Evolutionary conservation across 2,329 filamentous ascomycete species (phyloP).

Genomic region (Zymoseptoria brevis): DNA sequence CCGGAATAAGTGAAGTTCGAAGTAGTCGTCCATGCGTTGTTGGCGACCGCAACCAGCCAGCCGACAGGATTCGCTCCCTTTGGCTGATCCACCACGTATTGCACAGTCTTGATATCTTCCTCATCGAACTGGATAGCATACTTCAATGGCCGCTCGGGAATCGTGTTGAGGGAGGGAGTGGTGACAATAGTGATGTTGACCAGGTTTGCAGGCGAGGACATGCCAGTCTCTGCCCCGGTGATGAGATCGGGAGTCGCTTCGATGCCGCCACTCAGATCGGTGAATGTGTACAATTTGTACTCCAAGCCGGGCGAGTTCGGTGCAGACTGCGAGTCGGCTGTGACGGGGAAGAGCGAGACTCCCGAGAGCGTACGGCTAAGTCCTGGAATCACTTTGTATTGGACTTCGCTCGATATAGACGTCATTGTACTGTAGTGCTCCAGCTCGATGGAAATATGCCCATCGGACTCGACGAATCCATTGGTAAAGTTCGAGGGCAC

Average conservation of each 20-base stretch:
- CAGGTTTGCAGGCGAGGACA: constrained; percentile 33
- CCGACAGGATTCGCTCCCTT: constrained; percentile 34
- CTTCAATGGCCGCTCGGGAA: constrained; percentile 24
- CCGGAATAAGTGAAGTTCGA: constrained; percentile 31
- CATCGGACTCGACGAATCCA: constrained; percentile 57
- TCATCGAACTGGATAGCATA: constrained; percentile 33
- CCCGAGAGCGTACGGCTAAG: constrained; percentile 53
- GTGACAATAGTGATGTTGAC: constrained; percentile 26
- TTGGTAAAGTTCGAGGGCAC: constrained; percentile 45
- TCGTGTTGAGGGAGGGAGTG: constrained; percentile 24
- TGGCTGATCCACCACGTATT: constrained; percentile 22
- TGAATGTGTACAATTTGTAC: constrained; percentile 57
- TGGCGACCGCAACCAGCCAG: constrained; percentile 44
- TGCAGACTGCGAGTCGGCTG: constrained; percentile 29
- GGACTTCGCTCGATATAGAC: constrained; percentile 25
- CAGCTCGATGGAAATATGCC: constrained; percentile 31
- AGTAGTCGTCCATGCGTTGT: constrained; percentile 44
- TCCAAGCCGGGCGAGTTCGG: constrained; percentile 50
- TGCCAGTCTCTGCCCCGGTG: background rate
- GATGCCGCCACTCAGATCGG: constrained; percentile 26
- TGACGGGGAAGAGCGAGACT: constrained; percentile 47
- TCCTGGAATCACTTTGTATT: constrained; percentile 46
- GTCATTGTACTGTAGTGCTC: constrained; percentile 26
- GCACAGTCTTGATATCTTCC: constrained; percentile 18
- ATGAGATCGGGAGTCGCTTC: background rate